Conservation (phyloP, 306 rosid species). For the Trichosanthes cucumerina region DNA sequence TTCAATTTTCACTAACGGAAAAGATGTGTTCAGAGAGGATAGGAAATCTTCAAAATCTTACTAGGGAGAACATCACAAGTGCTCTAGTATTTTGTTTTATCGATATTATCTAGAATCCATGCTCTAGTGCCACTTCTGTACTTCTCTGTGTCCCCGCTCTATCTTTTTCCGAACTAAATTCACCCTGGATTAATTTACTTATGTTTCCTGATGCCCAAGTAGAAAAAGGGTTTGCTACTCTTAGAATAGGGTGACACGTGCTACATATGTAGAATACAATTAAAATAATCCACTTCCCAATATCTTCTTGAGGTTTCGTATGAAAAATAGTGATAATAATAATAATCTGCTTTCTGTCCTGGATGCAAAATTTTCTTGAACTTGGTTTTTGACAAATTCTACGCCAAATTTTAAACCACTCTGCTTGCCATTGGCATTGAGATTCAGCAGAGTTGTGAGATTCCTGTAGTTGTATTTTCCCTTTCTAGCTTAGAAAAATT, state of each 20-base stretch:
- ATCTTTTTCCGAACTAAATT: background rate
- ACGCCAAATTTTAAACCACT: background rate
- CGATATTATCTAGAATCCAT: background rate
- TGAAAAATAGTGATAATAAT: background rate
- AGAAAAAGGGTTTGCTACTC: background rate
- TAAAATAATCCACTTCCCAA: background rate
- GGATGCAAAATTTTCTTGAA: background rate
- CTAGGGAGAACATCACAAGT: background rate
- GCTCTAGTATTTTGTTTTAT: background rate
- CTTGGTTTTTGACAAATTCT: background rate
- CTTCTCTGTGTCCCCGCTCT: background rate
- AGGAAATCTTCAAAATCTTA: background rate
- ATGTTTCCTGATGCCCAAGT: background rate
- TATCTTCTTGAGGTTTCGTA: background rate
- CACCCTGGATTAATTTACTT: background rate
- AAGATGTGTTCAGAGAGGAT: background rate
- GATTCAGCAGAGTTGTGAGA: conserved; percentile 11
- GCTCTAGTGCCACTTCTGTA: background rate
- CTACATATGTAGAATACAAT: background rate
- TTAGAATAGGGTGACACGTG: background rate
- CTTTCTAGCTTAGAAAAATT: background rate
- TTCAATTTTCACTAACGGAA: background rate
- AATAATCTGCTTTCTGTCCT: background rate
- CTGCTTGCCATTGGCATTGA: background rate
- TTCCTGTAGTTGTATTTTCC: background rate